Conservation (phyloP, 2,329 filamentous ascomycete genomes). For the Plenodomus biglobosus region DNA sequence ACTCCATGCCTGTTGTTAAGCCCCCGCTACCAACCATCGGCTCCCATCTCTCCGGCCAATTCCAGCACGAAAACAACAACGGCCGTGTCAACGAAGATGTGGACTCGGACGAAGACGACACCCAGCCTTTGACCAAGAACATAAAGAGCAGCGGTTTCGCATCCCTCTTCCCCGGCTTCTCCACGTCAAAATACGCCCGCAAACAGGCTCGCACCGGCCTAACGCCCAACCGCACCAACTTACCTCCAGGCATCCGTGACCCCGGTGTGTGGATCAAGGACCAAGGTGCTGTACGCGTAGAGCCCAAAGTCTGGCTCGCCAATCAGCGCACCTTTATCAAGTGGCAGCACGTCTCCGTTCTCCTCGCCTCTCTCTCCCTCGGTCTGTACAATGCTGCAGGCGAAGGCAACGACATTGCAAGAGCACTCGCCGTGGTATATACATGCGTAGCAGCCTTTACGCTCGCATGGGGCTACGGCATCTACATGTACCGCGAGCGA, state of each 20-base stretch:
- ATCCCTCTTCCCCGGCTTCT: slow-evolving; percentile 79
- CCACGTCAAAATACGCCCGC: slow-evolving; percentile 67
- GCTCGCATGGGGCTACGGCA: slow-evolving; percentile 81
- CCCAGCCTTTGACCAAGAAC: slow-evolving; percentile 27
- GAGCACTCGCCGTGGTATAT: slow-evolving; percentile 79
- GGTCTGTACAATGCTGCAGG: slow-evolving; percentile 88
- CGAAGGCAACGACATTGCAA: slow-evolving; percentile 69
- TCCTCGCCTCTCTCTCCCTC: slow-evolving; percentile 81
- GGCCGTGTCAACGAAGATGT: slow-evolving; percentile 48
- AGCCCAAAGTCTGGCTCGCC: slow-evolving; percentile 97
- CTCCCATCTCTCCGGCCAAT: slow-evolving; percentile 16
- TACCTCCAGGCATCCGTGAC: slow-evolving; percentile 86
- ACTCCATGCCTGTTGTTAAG: slow-evolving; percentile 21
- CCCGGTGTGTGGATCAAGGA: slow-evolving; percentile 93
- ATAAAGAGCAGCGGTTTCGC: slow-evolving; percentile 60
- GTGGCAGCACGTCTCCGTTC: slow-evolving; percentile 92
- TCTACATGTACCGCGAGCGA: slow-evolving; percentile 72
- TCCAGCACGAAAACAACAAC: slow-evolving; percentile 26
- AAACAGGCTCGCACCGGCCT: slow-evolving; percentile 44
- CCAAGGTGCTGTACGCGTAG: slow-evolving; percentile 83
- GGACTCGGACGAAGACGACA: slow-evolving; percentile 55
- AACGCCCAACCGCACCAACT: slow-evolving; percentile 45
- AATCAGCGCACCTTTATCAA: slow-evolving; percentile 98
- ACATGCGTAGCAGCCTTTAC: slow-evolving; percentile 80
- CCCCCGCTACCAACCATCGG: slow-evolving; percentile 17